Base-by-base conservation (phyloP, 1,139 yeast species). In the Taiozyma onychis region DNA sequence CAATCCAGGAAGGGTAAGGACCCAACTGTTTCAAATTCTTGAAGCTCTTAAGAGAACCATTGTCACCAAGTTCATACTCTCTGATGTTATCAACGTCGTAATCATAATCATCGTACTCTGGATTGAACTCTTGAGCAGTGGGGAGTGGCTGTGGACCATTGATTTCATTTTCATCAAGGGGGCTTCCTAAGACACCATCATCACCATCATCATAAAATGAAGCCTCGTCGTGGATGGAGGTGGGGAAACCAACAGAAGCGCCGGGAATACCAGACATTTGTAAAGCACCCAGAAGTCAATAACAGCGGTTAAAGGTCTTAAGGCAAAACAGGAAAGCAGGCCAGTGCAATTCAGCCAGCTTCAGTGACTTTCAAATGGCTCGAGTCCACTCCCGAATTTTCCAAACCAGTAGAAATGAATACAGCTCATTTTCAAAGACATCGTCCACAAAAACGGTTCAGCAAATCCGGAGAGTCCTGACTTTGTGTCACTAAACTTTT, bases 1-100 rank as follows among this genome's bases (percentile, higher is more conserved):
- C 46, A 39, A 24, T 39, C 64, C 65, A 61, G 9, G 60, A 53
- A 4, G 61, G 60, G 42, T 55, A 60, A 10, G 49, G 48, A 16
- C 44, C 35, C 4, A 43, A 30, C 10, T 28, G 44, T 10, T 37
- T 37, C 41, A 37, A 37, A 9, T 37, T 37, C 41, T 37, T 37
- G 14, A 16, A 16, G 24, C 41, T 37, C 14, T 37, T 37, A 6
- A 37, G 5, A 3, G 41, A 37, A 2, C 41, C 24, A 18, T 8
- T 18, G 6, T 37, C 22, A 37, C 10, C 10, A 18, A 18, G 41
- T 13, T 37, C 41, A 5, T 37, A 18, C 14, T 37, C 24, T 18
- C 8, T 10, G 41, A 18, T n/a, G 5, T 14, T 8, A 24, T 39
- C 22, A 24, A 24, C 6, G 18, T 22, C 18, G 7, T n/a, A 8